Evolutionary conservation across 2,329 filamentous ascomycete species (phyloP).

Genomic region (Aspergillus brasiliensis): DNA sequence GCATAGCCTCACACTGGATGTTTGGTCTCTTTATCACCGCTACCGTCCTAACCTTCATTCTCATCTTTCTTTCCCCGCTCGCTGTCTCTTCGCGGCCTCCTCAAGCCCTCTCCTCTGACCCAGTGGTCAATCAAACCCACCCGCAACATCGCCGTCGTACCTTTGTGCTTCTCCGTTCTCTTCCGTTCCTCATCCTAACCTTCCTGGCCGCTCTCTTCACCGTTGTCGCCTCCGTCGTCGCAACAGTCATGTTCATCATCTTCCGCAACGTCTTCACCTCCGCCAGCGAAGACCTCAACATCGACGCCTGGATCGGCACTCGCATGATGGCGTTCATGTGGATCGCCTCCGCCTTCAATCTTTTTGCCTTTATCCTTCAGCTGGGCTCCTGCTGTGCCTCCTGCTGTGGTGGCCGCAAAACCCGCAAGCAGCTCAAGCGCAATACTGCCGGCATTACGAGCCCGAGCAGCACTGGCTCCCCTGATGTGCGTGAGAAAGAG

Average conservation of each 20-base stretch:
- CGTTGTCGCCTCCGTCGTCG: conserved; percentile 70
- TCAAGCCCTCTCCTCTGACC: conserved; percentile 34
- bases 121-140: conserved; percentile 25
- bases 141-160: conserved; percentile 40
- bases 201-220: conserved; percentile 69
- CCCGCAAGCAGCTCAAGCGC: conserved; percentile 35
- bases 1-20: conserved; percentile 79
- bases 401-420: conserved; percentile 45
- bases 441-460: not conserved
- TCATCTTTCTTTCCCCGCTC: conserved; percentile 65
- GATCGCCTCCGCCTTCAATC: conserved; percentile 68
- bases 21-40: conserved; percentile 81
- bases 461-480: conserved; percentile 11
- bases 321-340: conserved; percentile 90
- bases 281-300: conserved; percentile 71
- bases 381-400: conserved; percentile 74
- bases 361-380: conserved; percentile 73
- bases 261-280: conserved; percentile 75
- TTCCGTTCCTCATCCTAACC: conserved; percentile 69
- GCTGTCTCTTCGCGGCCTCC: conserved; percentile 49
- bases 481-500: conserved; percentile 19
- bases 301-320: conserved; percentile 67
- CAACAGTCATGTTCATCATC: conserved; percentile 80
- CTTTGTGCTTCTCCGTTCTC: conserved; percentile 52
- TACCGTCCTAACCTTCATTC: conserved; percentile 68